These are phyloP conservation scores for Fusarium luffae DNA, from an alignment of 2,329 filamentous ascomycete species.

Conservation along the genomic window DNA sequence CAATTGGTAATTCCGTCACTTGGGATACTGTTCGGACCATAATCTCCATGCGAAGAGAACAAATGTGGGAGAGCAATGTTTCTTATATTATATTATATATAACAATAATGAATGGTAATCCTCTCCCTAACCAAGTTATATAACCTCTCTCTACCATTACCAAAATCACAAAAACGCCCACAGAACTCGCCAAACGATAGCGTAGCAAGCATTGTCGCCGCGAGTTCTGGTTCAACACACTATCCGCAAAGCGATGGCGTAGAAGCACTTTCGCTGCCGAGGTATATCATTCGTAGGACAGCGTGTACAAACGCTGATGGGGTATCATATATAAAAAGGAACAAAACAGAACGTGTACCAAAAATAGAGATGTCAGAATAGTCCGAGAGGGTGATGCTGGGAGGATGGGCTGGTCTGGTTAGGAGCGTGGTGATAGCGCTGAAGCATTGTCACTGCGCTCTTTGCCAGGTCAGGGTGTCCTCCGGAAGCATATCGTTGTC, in stretches of 20 bases:
- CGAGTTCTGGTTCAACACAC: conserved; percentile 62
- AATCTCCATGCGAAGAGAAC: background rate
- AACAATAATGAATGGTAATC: background rate
- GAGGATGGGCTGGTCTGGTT: conserved; percentile 2
- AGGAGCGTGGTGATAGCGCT: conserved; percentile 58
- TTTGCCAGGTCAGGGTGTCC: conserved; percentile 32
- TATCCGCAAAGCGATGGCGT: conserved; percentile 65
- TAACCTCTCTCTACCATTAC: background rate
- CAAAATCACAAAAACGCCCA: conserved; percentile 54
- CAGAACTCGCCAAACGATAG: conserved; percentile 62
- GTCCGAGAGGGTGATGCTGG: conserved; percentile 7
- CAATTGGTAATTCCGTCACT: no score
- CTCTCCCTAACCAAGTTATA: conserved; percentile 5
- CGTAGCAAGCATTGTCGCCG: conserved; percentile 65
- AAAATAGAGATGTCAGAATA: conserved; percentile 30
- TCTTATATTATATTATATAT: conserved; percentile 15
- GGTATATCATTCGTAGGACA: conserved; percentile 54
- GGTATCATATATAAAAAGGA: conserved; percentile 53
- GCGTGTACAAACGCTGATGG: conserved; percentile 59
- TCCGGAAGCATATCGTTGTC: conserved; percentile 55
- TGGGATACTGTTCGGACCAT: background rate
- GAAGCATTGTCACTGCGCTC: conserved; percentile 60
- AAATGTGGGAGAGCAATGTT: conserved; percentile 26
- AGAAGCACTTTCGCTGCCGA: conserved; percentile 67
- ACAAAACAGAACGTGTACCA: conserved; percentile 38